Base-by-base conservation (phyloP, 352 stramenopile species). In the Globisporangium cylindrosporum region DNA sequence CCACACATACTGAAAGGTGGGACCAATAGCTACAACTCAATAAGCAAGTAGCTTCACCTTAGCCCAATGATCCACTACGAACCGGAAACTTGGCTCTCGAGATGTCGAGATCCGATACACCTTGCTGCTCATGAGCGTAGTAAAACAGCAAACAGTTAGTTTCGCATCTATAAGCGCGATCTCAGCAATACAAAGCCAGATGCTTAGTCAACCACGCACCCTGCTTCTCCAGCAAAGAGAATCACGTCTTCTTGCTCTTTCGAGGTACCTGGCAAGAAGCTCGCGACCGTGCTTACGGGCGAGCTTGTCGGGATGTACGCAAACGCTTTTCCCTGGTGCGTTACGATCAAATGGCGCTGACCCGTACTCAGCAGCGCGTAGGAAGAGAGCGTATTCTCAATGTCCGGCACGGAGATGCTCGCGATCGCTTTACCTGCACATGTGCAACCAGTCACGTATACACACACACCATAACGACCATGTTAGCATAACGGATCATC, bases 351-450 rank as follows among this genome's bases (percentile, higher is more conserved):
- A 46, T 84, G 70, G n/a, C 81, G 75, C 53, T 85, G 72, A 0
- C 71, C 76, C 9, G 74, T 81, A 49, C 73, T 75, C 22, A 86
- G 69, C 18, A 89, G 62, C 57, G 77, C 64, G 55, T 89, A 89
- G 29, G 75, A 78, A 43, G 81, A 85, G 36, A 80, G 72, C 59
- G 80, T 87, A 20, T 75, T 73, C 68, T 89, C 79, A 32, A 82
- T 67, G 25, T 89, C 81, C 49, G 79, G 64, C 54, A 86, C 56
- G 41, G 69, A 74, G 32, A 80, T 70, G 14, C 56, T 71, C 49
- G 59, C 56, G 29, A 86, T 77, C 18, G 69, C 77, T n/a, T 68
- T 48, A 25, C 85, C 78, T 59, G 64, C 48, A 2, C 7, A 32
- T 20, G 22, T 3, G n/a, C 0, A 32, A 18, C 14, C 29, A 69